Evolutionary conservation across 208 protist genomes (phyloP), one percentile per base, ranked within the genome.

Genomic region (Trypanosoma melophagium): DNA sequence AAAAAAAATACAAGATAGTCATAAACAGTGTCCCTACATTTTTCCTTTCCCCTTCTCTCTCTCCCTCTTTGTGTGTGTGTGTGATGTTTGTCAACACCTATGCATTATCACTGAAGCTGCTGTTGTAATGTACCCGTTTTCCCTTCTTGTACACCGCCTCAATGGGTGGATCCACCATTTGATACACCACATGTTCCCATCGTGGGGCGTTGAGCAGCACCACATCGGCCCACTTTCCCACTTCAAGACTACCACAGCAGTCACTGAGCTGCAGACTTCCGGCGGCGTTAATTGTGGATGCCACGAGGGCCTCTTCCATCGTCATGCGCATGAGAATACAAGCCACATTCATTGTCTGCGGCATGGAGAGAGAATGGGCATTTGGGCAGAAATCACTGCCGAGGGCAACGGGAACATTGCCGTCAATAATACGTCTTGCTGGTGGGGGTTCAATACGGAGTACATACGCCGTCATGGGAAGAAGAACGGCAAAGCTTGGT

Each of bases 151-250:
- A 60, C 10, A 95, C 89, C 35, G 59, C 50, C 12, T 41, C 57
- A 54, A 95, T 89, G 4, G 89, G 87, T 52, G 88, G 83, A 58
- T 96, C 86, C n/a, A 72, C 71, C 66, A 96, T 67, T 69, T 95
- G 70, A 73, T 96, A 96, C 51, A 96, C 78, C 19, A 96, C 66
- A 44, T 96, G 91, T 69, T 96, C 89, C 91, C 91, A 96, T 25
- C 78, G 70, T 4, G 62, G 28, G 17, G 68, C 61, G 41, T 91
- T 49, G 49, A 96, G 49, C 12, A 96, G 52, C n/a, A 96, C 67
- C 17, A 95, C 54, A 58, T 96, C 89, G 17, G 77, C 90, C 58
- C 59, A 71, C 64, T 96, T 96, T 41, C 88, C 86, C 41, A 69
- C 38, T 68, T 95, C 88, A 0, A 96, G 59, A 41, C 83, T 92